Evolutionary conservation across 495 filamentous ascomycete species (phyloP).

Genomic region (Daldinia bambusicola): DNA sequence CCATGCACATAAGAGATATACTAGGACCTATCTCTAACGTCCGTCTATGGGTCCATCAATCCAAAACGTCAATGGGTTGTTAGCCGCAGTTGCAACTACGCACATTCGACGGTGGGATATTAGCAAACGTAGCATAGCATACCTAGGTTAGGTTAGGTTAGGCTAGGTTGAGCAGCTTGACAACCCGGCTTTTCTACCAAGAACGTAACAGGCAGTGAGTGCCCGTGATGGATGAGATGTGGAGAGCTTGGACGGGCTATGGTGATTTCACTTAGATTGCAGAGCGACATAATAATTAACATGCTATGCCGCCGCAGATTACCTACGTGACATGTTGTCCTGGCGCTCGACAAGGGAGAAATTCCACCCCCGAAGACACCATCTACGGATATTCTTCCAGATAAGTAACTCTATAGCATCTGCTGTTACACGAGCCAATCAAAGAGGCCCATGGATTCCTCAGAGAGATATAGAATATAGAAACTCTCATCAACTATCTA

Average conservation of each 20-base stretch:
- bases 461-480: neutral
- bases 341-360: neutral
- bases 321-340: neutral
- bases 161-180: too few species aligned
- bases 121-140: neutral
- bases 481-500: neutral
- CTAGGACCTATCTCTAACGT: neutral
- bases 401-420: neutral
- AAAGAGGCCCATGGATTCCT: neutral
- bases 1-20: neutral
- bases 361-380: neutral
- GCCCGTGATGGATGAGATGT: neutral
- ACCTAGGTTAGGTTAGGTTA: neutral
- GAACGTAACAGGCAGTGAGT: neutral
- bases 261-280: neutral
- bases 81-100: neutral
- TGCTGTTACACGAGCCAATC: neutral
- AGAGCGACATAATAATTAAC: neutral
- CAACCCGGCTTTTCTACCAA: neutral
- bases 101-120: neutral
- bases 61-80: neutral
- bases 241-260: neutral
- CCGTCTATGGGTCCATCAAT: neutral
- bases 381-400: neutral
- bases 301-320: neutral